Evolutionary conservation across 805 yeast genomes (phyloP), one percentile per base, ranked within the genome.

Genomic region (Jamesozyma hellenica): DNA sequence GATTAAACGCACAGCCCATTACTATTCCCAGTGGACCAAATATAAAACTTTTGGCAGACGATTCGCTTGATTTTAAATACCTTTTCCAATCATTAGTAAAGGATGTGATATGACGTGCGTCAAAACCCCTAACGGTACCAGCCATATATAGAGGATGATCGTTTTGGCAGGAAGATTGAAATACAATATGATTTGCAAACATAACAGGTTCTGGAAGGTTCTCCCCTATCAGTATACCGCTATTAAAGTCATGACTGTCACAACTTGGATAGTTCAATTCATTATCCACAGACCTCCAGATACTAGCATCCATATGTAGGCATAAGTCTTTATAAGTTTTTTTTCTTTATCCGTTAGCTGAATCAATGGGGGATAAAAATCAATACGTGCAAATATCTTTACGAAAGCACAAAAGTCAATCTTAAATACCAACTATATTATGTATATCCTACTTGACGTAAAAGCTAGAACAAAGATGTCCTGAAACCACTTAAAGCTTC

Each of bases 21-120:
- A 81, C 62, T 29, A 79, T 67, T 0, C 87, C 77, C 42, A 72
- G 80, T 14, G 79, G 66, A 35, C 81, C 70, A 52, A 72, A 73
- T 15, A 68, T 58, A 57, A 73, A 79, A 3, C 67, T 48, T 1
- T 78, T 77, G 4, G 61, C 56, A 43, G 58, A 52, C 3, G 54
- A 49, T 18, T 56, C 58, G 14, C 51, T 41, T 5, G 31, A 36
- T 3, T 38, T 40, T 1, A 71, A 57, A 47, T 60, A 77, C 12
- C 43, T 43, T 1, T 50, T 16, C 88, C 88, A 82, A 19, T 75
- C 70, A 2, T 50, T 41, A 3, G 44, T 48, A 13, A 74, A 65
- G 1, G 65, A 23, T 1, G 50, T 42, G n/a, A 52, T 37, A 34
- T 51, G 55, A 7, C 81, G 81, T 5, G 75, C 58, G 1, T 64